Evolutionary conservation across 1,284 basidiomycete genomes (phyloP), one percentile per base, ranked within the genome.

Genomic region (Ganoderma sinense): DNA sequence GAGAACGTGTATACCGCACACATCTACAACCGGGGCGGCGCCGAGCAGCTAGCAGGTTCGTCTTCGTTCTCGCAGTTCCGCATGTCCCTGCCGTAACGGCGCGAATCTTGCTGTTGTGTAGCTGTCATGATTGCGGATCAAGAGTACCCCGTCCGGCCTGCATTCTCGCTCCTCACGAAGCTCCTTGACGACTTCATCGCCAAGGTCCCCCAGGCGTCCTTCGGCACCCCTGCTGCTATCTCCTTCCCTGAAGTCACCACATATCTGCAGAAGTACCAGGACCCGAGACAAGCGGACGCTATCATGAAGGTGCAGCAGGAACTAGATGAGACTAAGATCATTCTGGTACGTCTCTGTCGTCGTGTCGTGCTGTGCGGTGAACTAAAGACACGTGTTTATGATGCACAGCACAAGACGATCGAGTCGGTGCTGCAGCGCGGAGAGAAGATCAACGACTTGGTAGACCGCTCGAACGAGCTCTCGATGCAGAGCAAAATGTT

Each of bases 261-360:
- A 20, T 99, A 97, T 81, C 83, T 99, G 62, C 86, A 89, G 80
- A 97, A 97, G 83, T 99, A 98, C 83, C 98, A 99, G 84, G 98
- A 99, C 82, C 98, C 98, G 10, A 89, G 93, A 73, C 97, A 99
- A 84, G 98, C 98, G 5, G 98, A 99, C 84, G 94, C 95, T 23
- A 99, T 99, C 78, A 97, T 99, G 97, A 91, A 94, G 77, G 98
- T 99, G 20, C 98, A 99, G 82, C 94, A 97, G 80, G 98, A 99
- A 80, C 83, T 99, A 62, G 98, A 99, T 80, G 98, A 99, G 86
- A 99, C 98, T 10, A 99, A 99, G 92, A 97, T 99, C 75, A 91
- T 99, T 45, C 83, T 98, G 81, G 96, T 97, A 75, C 72, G 92
- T 74, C 53, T 4, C 40, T 31, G 10, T 29, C 14, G 33, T 59